Base-by-base conservation (phyloP, 208 protist genomes). In the Lotmaria passim region DNA sequence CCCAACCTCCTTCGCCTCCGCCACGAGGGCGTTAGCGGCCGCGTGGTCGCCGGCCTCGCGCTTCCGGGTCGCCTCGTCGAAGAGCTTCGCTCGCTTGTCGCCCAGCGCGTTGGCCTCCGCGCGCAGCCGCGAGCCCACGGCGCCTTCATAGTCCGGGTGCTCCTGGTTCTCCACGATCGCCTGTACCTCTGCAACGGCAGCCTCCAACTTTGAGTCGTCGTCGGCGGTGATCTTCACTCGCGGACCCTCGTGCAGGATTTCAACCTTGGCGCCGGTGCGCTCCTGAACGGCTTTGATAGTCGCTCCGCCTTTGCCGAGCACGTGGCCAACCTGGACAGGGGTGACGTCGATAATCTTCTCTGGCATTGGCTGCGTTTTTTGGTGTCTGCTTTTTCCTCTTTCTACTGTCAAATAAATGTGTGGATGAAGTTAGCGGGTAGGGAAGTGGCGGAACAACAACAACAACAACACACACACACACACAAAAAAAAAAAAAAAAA, bases 131-230 rank as follows among this genome's bases (percentile, higher is more conserved):
- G 61, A 31, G 3, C 84, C 84, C 26, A 70, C 57, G 3, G 68
- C 59, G 0, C 84, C 84, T 66, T 86, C 81, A 57, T 90, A 90
- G 69, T 90, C 77, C 39, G 81, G 82, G 38, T 88, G 81, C 63
- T 79, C 74, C 56, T 84, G 76, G n/a, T 78, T 57, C 4, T 44
- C 21, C 10, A 90, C 67, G 30, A 90, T 90, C 0, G 14, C 19
- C 12, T 65, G 38, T 24, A 90, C 75, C 33, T 85, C 67, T 0
- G 57, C 65, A 46, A 60, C 65, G 5, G 84, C 81, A 14, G 66
- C 78, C 19, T 24, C 47, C 52, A 90, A 57, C 53, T 76, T 47
- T 19, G 61, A 39, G 23, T 79, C 69, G 55, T 85, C 75, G 38
- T 81, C 81, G 15, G 70, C 84, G 28, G 70, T 81, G 73, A 90